Conservation (phyloP, 208 protist species). For the Naegleria fowleri region DNA sequence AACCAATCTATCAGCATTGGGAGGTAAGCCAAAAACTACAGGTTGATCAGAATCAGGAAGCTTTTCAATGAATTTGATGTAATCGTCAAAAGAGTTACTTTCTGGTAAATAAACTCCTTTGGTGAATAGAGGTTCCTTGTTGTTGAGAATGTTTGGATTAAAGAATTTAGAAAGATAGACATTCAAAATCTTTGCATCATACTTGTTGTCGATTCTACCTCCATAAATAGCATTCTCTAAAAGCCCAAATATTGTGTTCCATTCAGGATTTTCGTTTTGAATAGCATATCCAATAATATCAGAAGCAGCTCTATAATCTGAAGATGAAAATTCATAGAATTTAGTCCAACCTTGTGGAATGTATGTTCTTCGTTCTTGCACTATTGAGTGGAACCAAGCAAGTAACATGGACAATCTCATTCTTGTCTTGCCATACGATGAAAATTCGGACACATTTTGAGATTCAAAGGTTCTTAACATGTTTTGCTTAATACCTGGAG, state of each 20-base stretch:
- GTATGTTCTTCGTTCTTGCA: slow-evolving; percentile 92
- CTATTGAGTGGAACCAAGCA: slow-evolving; percentile 87
- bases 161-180: slow-evolving; percentile 85
- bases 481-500: slow-evolving; percentile 89
- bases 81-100: slow-evolving; percentile 47
- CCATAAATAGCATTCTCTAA: slow-evolving; percentile 91
- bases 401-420: slow-evolving; percentile 85
- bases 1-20: slow-evolving; percentile 84
- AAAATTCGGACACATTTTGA: slow-evolving; percentile 53
- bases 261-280: slow-evolving; percentile 59
- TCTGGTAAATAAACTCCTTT: not conserved
- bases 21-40: slow-evolving; percentile 79
- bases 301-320: slow-evolving; percentile 80
- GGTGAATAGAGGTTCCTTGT: not conserved
- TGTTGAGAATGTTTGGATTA: slow-evolving; percentile 53
- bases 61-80: slow-evolving; percentile 60
- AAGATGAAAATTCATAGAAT: slow-evolving; percentile 88
- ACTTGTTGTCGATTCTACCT: slow-evolving; percentile 87
- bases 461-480: slow-evolving; percentile 83
- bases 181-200: slow-evolving; percentile 78
- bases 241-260: slow-evolving; percentile 81
- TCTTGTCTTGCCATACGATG: slow-evolving; percentile 54
- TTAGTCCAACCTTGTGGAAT: slow-evolving; percentile 95
- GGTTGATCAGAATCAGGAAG: slow-evolving; percentile 84
- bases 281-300: slow-evolving; percentile 74